Base-by-base conservation (phyloP, 768 basidiomycete genomes). In the Pleurotus citrinopileatus region DNA sequence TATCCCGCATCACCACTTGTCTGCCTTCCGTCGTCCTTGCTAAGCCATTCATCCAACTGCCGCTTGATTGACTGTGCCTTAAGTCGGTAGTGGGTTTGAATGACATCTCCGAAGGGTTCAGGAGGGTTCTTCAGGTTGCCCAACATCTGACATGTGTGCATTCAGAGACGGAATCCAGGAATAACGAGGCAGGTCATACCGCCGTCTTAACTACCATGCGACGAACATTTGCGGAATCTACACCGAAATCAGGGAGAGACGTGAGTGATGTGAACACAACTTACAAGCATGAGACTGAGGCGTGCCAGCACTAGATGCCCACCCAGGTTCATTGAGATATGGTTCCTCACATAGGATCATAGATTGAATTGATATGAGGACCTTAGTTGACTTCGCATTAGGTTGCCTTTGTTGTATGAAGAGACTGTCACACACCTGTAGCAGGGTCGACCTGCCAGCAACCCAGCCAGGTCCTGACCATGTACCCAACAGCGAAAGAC, bases 261-360 rank as follows among this genome's bases (percentile, higher is more conserved):
- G 13, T 42, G 10, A 37, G 34, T 57, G 10, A 9, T 36, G 34
- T 57, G 23, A 32, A 27, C 17, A 50, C 44, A 19, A 67, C 83
- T 68, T 68, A 94, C 91, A 94, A 43, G 87, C 84, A 61, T 75
- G 77, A 27, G 92, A 94, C 59, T 83, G 79, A 2, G 89, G 79
- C 22, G 85, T 88, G 23, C 92, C 92, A 13, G 77, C 82, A 54
- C 81, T 79, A 37, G 70, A 70, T 19, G 90, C 86, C 90, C 90
- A 91, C 22, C 89, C 93, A 17, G 94, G 94, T 66, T 98, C 94
- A 60, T 96, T 96, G 56, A 94, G 68, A 66, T 94, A 96, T 7
- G 95, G 91, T 62, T 94, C 94, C 17, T 96, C 95, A 57, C 90
- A 94, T 22, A 97, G 74, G 60, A 97, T 96, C 91, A 98, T 93